phyloP scores from a whole-genome alignment of 176 grass and related monocot genomes.

The Melocanna baccifera region DNA sequence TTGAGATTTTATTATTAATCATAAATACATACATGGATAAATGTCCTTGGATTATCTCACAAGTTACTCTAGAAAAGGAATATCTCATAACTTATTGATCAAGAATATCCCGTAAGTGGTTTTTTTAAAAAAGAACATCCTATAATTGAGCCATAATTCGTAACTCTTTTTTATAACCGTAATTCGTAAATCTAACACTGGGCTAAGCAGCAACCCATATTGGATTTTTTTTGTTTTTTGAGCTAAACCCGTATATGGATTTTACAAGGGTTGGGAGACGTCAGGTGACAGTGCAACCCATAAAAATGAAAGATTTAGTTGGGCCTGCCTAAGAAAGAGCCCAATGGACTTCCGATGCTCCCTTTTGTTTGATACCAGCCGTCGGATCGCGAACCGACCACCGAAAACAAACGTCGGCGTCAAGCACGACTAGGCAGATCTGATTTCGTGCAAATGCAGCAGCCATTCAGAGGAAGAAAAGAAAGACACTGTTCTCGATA shows the following conservation, averaged over 20 bases:
- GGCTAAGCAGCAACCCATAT: neutral
- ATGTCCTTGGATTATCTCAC: too few relatives aligned
- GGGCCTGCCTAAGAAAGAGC: neutral
- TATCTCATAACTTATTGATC: neutral
- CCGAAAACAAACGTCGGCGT: neutral
- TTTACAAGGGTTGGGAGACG: neutral
- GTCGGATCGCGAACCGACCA: neutral
- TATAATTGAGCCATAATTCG: too few relatives aligned
- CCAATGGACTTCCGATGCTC: neutral
- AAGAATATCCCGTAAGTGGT: too few relatives aligned
- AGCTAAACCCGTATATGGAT: too few relatives aligned
- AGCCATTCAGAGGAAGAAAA: neutral
- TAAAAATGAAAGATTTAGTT: neutral
- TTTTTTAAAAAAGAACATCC: neutral
- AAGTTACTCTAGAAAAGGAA: neutral
- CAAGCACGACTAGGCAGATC: neutral
- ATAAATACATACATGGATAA: too few relatives aligned
- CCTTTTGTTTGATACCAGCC: neutral
- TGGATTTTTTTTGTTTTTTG: too few relatives aligned
- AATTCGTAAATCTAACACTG: too few relatives aligned
- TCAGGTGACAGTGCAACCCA: neutral
- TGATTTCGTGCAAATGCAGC: neutral
- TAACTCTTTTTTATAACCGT: too few relatives aligned
- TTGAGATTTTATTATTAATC: too few relatives aligned
- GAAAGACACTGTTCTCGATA: neutral